A percentile compares a stretch with the other conserved stretches of the same genome.
These are phyloP conservation scores for Middelhovenomyces tepae DNA, from an alignment of 805 yeast genomes.

Conservation along the genomic window DNA sequence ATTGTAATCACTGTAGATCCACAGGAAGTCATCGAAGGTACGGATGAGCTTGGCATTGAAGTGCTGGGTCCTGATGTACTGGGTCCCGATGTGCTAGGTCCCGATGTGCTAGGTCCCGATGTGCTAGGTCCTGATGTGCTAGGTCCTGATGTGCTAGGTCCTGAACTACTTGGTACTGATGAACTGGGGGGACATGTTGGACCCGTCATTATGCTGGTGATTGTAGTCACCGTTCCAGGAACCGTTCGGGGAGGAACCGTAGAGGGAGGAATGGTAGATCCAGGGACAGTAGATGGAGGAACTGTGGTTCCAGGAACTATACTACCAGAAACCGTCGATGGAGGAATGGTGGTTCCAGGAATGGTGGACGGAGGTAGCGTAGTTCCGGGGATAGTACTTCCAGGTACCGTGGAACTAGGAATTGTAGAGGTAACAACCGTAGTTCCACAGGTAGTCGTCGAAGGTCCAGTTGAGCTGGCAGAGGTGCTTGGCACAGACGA, in stretches of 20 bases:
- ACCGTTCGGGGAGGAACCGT: too few species aligned
- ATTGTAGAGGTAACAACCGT: conserved; percentile 1
- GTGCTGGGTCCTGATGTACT: background rate
- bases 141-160: too few species aligned
- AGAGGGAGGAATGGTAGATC: background rate
- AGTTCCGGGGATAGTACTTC: conserved; percentile 1
- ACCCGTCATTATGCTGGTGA: too few species aligned
- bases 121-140: background rate
- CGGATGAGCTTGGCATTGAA: background rate
- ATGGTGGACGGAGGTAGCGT: too few species aligned
- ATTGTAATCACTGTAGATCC: background rate
- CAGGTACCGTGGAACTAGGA: conserved; percentile 1
- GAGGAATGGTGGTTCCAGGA: background rate
- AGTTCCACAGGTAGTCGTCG: too few species aligned
- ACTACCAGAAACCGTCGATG: background rate
- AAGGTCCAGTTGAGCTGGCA: too few species aligned
- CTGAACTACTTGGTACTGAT: background rate
- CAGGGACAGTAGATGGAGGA: conserved; percentile 1
- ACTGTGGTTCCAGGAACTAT: conserved; percentile 1
- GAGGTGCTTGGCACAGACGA: too few species aligned
- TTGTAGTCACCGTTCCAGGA: too few species aligned
- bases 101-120: background rate
- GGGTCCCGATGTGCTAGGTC: background rate
- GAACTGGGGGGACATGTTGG: too few species aligned
- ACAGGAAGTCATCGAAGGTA: background rate